Percentiles rank a stretch among this genome's conserved stretches.
Evolutionary conservation across 2,329 filamentous ascomycete genomes (phyloP).

Genomic region (Colletotrichum eleusines): DNA sequence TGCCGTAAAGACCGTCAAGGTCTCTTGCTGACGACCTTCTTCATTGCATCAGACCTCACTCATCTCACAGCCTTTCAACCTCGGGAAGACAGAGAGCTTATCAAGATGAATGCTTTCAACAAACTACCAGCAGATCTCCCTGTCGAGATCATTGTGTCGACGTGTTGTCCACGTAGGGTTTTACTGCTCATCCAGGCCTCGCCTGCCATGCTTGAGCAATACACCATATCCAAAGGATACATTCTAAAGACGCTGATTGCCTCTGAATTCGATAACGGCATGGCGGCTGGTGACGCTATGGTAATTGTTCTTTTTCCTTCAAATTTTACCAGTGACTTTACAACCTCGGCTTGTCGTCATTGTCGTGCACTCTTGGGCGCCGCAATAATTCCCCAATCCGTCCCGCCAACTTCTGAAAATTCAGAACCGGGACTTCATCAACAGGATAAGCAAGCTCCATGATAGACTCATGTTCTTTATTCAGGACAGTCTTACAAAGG

Average conservation of each 20-base stretch:
- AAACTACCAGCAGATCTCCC: not conserved
- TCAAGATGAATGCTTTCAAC: not conserved
- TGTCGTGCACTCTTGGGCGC: not conserved
- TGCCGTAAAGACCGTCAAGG: no score
- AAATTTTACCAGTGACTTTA: not conserved
- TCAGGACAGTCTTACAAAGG: constrained; percentile 5
- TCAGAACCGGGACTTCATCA: not conserved
- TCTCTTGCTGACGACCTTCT: no score
- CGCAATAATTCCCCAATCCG: no score
- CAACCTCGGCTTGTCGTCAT: not conserved
- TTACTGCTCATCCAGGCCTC: not conserved
- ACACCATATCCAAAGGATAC: not conserved
- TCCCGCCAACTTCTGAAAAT: no score
- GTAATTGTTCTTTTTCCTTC: not conserved
- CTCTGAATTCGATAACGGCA: not conserved
- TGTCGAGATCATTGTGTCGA: not conserved
- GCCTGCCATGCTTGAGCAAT: not conserved
- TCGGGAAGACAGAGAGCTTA: not conserved
- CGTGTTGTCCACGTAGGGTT: not conserved
- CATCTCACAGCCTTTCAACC: not conserved
- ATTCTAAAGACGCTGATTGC: not conserved
- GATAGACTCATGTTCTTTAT: not conserved
- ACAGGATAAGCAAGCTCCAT: not conserved
- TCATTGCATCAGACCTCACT: no score
- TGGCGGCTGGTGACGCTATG: not conserved